A percentile compares a stretch with the other conserved stretches of the same genome.
Conservation (phyloP, 305 asterid species). For the Fraxinus ornus region DNA sequence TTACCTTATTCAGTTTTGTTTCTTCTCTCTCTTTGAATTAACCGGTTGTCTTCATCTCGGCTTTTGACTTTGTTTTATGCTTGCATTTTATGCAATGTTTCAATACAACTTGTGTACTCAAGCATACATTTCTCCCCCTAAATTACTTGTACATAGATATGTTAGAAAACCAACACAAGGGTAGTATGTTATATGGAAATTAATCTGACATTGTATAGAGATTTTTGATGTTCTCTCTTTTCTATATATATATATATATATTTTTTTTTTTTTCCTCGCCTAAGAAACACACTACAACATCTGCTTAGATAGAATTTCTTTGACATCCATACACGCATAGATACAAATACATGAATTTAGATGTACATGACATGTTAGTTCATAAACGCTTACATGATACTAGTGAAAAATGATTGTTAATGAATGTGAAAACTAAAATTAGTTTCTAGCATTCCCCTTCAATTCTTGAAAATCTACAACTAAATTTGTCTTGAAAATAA, state of each 20-base stretch:
- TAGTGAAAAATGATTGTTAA: neutral
- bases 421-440: neutral
- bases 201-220: neutral
- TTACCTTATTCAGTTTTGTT: neutral
- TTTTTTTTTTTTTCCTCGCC: neutral
- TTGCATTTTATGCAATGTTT: neutral
- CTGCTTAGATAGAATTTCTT: neutral
- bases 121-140: neutral
- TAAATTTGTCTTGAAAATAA: neutral
- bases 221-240: neutral
- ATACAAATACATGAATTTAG: neutral
- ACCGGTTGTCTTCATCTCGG: neutral
- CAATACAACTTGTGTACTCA: neutral
- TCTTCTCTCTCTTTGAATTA: neutral
- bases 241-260: neutral
- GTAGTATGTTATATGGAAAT: neutral
- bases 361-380: neutral
- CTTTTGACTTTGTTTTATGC: neutral
- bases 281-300: neutral
- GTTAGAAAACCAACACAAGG: neutral
- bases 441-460: neutral
- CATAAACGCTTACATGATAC: neutral
- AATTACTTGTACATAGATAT: neutral
- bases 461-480: neutral
- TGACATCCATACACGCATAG: neutral